Evolutionary conservation across 2,329 filamentous ascomycete genomes (phyloP).

Genomic region (Rhinocladiella similis): DNA sequence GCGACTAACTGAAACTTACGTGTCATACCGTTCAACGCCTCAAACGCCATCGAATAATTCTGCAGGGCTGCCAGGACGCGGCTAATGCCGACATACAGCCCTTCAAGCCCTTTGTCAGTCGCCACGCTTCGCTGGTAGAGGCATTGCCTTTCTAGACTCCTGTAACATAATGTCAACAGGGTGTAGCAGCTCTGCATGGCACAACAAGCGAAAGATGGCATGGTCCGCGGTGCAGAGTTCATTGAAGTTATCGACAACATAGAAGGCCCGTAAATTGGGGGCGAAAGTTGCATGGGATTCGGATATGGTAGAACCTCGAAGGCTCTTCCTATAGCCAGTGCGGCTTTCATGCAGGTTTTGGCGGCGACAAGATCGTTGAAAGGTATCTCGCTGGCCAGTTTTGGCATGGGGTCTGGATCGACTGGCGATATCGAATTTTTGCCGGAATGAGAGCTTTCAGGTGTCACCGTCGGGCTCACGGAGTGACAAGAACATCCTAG

Average conservation of each 20-base stretch:
- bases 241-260: slow-evolving; percentile 1
- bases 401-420: not conserved
- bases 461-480: not conserved
- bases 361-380: slow-evolving; percentile 6
- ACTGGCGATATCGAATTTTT: not conserved
- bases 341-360: slow-evolving; percentile 10
- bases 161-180: slow-evolving; percentile 11
- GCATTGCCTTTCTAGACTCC: slow-evolving; percentile 6
- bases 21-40: slow-evolving; percentile 13
- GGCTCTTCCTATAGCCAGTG: slow-evolving; percentile 5
- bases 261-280: not conserved
- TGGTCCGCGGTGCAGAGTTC: slow-evolving; percentile 6
- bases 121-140: not conserved
- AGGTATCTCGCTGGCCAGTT: not conserved
- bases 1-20: not conserved
- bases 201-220: slow-evolving; percentile 13
- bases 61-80: slow-evolving; percentile 7
- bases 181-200: slow-evolving; percentile 15
- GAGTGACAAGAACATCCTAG: slow-evolving; percentile 3
- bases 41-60: slow-evolving; percentile 14
- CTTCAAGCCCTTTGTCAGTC: slow-evolving; percentile 5
- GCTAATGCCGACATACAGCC: slow-evolving; percentile 6
- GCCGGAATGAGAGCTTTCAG: not conserved
- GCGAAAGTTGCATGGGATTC: slow-evolving; percentile 7
- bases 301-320: slow-evolving; percentile 11